A percentile compares a stretch with the other conserved stretches of the same genome.
phyloP scores from a whole-genome alignment of 345 rosid species.

The Ricinus communis region DNA sequence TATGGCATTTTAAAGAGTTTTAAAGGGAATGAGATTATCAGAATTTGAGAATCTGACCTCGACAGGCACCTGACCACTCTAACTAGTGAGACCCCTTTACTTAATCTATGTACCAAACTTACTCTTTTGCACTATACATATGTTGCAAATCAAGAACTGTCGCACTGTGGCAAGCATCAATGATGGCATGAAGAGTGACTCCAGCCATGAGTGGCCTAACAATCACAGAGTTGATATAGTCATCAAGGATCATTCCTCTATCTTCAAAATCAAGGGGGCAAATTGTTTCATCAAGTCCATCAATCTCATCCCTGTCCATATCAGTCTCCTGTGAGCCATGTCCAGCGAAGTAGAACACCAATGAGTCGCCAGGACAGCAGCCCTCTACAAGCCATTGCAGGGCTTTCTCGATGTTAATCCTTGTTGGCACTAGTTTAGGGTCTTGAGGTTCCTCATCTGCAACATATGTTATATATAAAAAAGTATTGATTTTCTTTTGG shows the following conservation, averaged over 20 bases:
- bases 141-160: constrained; percentile 12
- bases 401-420: background rate
- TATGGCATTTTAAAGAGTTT: too few species aligned
- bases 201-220: constrained; percentile 6
- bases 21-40: too few species aligned
- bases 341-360: constrained; percentile 18
- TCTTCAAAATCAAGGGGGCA: constrained; percentile 4
- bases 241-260: constrained; percentile 1
- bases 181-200: constrained; percentile 14
- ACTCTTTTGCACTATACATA: background rate
- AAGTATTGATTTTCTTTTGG: too few species aligned
- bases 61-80: too few species aligned
- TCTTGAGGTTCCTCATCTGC: constrained; percentile 2
- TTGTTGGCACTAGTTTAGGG: constrained; percentile 4
- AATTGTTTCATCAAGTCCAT: constrained; percentile 13
- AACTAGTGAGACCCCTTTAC: too few species aligned
- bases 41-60: too few species aligned
- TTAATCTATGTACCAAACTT: background rate
- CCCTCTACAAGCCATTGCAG: constrained; percentile 15
- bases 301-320: constrained; percentile 1
- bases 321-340: background rate
- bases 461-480: background rate
- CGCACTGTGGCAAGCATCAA: constrained; percentile 15
- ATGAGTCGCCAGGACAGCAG: constrained; percentile 3
- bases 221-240: constrained; percentile 9